A percentile compares a stretch with the other conserved stretches of the same genome.
Conservation (phyloP, 163 green algal species). For the Scenedesmus sp. region DNA sequence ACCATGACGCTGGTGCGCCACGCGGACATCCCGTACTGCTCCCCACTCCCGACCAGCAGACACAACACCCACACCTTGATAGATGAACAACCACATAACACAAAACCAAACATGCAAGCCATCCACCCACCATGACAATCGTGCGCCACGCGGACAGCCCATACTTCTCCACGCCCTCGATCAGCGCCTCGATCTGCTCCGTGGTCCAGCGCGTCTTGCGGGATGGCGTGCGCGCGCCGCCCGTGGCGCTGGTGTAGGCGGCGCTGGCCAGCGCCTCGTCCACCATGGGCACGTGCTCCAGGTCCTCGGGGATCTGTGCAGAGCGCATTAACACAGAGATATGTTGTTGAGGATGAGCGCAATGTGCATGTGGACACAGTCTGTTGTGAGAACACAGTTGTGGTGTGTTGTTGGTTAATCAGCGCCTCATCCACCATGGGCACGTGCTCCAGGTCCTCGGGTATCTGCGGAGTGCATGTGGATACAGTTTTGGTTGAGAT, state of each 20-base stretch:
- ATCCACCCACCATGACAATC: slow-evolving; percentile 39
- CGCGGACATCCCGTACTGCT: slow-evolving; percentile 24
- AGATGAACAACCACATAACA: too few species aligned
- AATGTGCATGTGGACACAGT: too few species aligned
- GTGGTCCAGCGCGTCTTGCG: slow-evolving; percentile 55
- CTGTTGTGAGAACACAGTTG: too few species aligned
- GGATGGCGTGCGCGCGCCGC: slow-evolving; percentile 2
- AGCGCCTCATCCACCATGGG: slow-evolving; percentile 52
- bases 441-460: slow-evolving; percentile 43
- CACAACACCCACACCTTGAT: too few species aligned
- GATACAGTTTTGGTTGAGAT: too few species aligned
- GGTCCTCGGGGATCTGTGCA: slow-evolving; percentile 42
- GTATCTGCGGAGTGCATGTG: slow-evolving; percentile 20
- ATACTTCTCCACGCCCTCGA: slow-evolving; percentile 58
- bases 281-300: slow-evolving; percentile 47
- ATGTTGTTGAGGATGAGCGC: not conserved
- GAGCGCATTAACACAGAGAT: not conserved
- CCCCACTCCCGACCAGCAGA: too few species aligned
- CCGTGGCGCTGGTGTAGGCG: slow-evolving; percentile 37
- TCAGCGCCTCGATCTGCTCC: slow-evolving; percentile 55
- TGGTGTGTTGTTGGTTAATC: too few species aligned
- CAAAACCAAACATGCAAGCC: not conserved
- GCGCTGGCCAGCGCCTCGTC: slow-evolving; percentile 44
- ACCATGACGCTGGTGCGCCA: slow-evolving; percentile 54
- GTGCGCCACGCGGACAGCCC: slow-evolving; percentile 48